Conservation (phyloP, 1,284 basidiomycete species). For the Meripilus lineatus region DNA sequence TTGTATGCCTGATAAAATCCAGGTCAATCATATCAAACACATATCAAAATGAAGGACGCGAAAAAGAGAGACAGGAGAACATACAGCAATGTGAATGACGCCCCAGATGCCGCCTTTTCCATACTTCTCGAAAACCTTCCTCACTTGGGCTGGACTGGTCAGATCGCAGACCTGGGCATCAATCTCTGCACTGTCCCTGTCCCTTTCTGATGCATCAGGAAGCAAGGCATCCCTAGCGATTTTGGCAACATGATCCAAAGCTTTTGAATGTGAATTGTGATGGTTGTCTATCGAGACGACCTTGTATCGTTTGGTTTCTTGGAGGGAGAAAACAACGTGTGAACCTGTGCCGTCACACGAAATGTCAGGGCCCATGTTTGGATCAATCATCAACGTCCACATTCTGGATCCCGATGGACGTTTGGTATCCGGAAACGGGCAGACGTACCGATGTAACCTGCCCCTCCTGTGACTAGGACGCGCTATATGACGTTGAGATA, state of each 20-base stretch:
- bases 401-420: constrained; percentile 3
- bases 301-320: constrained; percentile 85
- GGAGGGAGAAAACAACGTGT: constrained; percentile 84
- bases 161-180: constrained; percentile 74
- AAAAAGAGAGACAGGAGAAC: constrained; percentile 23
- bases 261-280: constrained; percentile 82
- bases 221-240: constrained; percentile 73
- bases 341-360: too few species aligned
- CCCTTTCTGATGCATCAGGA: constrained; percentile 54
- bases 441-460: constrained; percentile 77
- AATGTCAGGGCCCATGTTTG: constrained; percentile 2
- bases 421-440: too few species aligned
- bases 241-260: constrained; percentile 70
- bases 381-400: background rate
- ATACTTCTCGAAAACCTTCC: constrained; percentile 78
- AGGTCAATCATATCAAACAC: constrained; percentile 1
- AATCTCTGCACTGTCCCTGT: constrained; percentile 65
- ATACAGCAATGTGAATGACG: constrained; percentile 90
- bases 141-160: constrained; percentile 65
- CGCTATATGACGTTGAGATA: constrained; percentile 33
- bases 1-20: constrained; percentile 77
- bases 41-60: constrained; percentile 1
- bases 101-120: constrained; percentile 95
- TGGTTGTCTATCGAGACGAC: constrained; percentile 92
- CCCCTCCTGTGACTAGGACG: constrained; percentile 78